These are phyloP conservation scores for Aspergillus cristatus DNA, from an alignment of 495 filamentous ascomycete species.

Conservation along the genomic window DNA sequence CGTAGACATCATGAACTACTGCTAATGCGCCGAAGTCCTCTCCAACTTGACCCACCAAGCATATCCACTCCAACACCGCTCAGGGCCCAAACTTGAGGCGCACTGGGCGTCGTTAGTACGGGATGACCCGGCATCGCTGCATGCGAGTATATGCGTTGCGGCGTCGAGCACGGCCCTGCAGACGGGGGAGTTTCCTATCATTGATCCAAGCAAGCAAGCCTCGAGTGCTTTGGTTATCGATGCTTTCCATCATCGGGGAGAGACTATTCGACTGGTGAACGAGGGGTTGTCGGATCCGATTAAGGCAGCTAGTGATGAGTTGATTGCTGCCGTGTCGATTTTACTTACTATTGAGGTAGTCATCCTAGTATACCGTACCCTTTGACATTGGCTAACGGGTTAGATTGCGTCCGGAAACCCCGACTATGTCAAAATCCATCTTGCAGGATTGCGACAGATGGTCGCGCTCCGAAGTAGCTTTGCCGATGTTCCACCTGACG, in stretches of 20 bases:
- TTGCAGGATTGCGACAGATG: conserved; percentile 40
- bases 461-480: conserved; percentile 35
- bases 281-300: conserved; percentile 33
- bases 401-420: conserved; percentile 38
- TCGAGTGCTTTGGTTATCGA: conserved; percentile 31
- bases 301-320: conserved; percentile 35
- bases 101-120: conserved; percentile 36
- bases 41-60: conserved; percentile 31
- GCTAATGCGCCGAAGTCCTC: conserved; percentile 21
- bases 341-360: conserved; percentile 38
- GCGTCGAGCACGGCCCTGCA: conserved; percentile 33
- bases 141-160: conserved; percentile 36
- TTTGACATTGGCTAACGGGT: conserved; percentile 6
- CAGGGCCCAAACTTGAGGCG: conserved; percentile 27
- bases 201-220: conserved; percentile 25
- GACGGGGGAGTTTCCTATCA: conserved; percentile 28
- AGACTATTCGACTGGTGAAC: conserved; percentile 39
- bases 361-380: not conserved
- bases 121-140: conserved; percentile 31
- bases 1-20: conserved; percentile 5
- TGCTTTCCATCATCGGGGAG: conserved; percentile 36
- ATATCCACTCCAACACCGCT: conserved; percentile 31
- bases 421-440: conserved; percentile 38
- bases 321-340: conserved; percentile 37
- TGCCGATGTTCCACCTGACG: conserved; percentile 29